Base-by-base conservation (phyloP, 176 grass and related monocot species). In the Juncus inflexus region DNA sequence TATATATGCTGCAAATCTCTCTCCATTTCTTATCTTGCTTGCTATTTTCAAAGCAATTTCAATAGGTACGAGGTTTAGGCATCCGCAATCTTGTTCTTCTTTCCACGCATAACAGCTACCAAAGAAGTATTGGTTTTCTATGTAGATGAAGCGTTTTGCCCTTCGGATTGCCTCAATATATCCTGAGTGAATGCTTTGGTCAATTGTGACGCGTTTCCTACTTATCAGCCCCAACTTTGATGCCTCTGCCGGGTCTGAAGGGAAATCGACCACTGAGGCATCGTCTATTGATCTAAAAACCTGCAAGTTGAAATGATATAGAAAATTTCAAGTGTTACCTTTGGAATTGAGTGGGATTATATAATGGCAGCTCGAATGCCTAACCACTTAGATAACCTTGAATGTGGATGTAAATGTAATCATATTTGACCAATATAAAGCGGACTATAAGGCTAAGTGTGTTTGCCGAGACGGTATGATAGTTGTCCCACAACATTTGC, bases 81-180 rank as follows among this genome's bases (percentile, higher is more conserved):
- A 96, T 5, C 92, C 92, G 6, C 58, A 60, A 62, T 86, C 74
- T 50, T 41, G 66, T 41, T 86, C 79, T 47, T 86, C 68, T 6
- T 72, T 74, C 92, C 92, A 96, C 13, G 84, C 82, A 35, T 70
- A 74, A 65, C 87, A 91, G 28, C 92, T 83, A 13, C 92, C 92
- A n/a, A 91, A 79, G 74, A 96, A 96, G 80, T 96, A 96, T 64
- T 96, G 91, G 84, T 96, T 96, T 78, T 90, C 81, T 10, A 97
- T 66, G 87, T 97, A 91, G 37, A 97, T 57, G 59, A 97, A 97
- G 52, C 82, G 75, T 40, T 76, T 74, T 15, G 87, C 87, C 36
- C 92, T 80, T 10, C 92, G 78, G 52, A 97, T 86, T 35, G 87
- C 92, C 78, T 91, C 82, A 7, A 97, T 36, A 70, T 91, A 97